These are phyloP conservation scores for Psilocybe mexicana DNA, from an alignment of 1,284 basidiomycete genomes.

Conservation along the genomic window DNA sequence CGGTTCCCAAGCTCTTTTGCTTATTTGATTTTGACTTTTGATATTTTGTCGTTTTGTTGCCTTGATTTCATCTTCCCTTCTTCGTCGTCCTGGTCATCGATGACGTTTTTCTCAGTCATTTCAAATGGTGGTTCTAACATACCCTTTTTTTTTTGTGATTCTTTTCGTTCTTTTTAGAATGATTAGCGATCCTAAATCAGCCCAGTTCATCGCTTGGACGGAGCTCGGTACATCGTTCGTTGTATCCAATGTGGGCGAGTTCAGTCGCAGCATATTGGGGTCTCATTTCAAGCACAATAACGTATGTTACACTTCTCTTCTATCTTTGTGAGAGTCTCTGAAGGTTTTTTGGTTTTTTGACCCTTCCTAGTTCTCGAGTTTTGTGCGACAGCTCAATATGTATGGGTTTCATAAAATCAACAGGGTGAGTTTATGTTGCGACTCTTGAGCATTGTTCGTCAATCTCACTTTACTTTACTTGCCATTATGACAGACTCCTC, in stretches of 20 bases:
- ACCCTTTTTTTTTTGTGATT: conserved; percentile 2
- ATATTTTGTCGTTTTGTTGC: background rate
- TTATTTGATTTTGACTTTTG: conserved; percentile 6
- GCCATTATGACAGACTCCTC: conserved; percentile 61
- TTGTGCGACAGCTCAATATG: conserved; percentile 91
- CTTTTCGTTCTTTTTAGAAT: conserved; percentile 46
- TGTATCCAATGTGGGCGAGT: conserved; percentile 80
- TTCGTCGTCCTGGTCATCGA: background rate
- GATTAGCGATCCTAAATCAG: conserved; percentile 78
- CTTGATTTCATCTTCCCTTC: background rate
- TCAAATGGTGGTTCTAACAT: conserved; percentile 5
- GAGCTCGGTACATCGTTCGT: conserved; percentile 80
- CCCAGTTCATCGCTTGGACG: conserved; percentile 78
- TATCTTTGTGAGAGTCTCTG: background rate
- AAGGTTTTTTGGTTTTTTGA: background rate
- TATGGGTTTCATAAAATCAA: conserved; percentile 87
- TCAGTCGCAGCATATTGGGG: conserved; percentile 77
- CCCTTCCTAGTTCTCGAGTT: conserved; percentile 73
- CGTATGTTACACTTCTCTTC: conserved; percentile 41
- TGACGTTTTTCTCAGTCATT: background rate
- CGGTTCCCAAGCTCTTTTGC: background rate
- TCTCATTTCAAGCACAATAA: conserved; percentile 86
- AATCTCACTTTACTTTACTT: background rate
- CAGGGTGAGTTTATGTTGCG: conserved; percentile 44
- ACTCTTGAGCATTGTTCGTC: conserved; percentile 19